A percentile compares a stretch with the other conserved stretches of the same genome.
Evolutionary conservation across 129 eudicot species (phyloP).

Genomic region (Artemisia argyi): DNA sequence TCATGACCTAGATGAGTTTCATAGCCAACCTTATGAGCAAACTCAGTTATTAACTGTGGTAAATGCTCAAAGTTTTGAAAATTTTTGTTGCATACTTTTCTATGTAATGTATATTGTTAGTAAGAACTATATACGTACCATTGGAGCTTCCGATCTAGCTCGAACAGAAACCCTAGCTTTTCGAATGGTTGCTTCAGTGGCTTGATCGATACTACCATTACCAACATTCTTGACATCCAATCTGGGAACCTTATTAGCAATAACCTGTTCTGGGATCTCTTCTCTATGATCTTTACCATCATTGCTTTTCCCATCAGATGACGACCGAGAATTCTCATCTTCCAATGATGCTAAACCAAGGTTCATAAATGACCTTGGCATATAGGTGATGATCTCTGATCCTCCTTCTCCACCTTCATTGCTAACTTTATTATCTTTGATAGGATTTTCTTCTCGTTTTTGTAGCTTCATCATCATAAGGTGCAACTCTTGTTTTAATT

Average conservation of each 20-base stretch:
- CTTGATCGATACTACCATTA: slow-evolving; percentile 46
- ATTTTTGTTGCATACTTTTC: no score
- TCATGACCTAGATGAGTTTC: no score
- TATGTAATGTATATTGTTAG: no score
- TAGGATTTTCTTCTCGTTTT: slow-evolving; percentile 28
- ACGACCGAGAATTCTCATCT: slow-evolving; percentile 44
- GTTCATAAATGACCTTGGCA: slow-evolving; percentile 51
- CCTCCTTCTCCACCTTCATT: slow-evolving; percentile 27
- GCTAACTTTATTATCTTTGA: slow-evolving; percentile 18
- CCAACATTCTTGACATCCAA: slow-evolving; percentile 19
- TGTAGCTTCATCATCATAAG: slow-evolving; percentile 39
- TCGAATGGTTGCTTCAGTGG: slow-evolving; percentile 75
- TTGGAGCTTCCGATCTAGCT: slow-evolving; percentile 79
- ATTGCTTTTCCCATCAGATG: slow-evolving; percentile 41
- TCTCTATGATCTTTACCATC: slow-evolving; percentile 29
- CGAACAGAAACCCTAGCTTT: slow-evolving; percentile 85
- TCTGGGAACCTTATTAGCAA: slow-evolving; percentile 45
- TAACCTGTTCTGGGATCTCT: slow-evolving; percentile 39
- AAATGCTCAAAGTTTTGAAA: no score
- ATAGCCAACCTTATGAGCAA: no score
- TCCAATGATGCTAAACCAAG: slow-evolving; percentile 42
- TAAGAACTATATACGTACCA: slow-evolving; percentile 41
- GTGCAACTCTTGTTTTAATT: slow-evolving; percentile 49
- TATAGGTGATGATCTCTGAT: neutral
- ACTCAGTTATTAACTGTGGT: no score